Conservation (phyloP, 257 asterid species). For the Craterostigma plantagineum region DNA sequence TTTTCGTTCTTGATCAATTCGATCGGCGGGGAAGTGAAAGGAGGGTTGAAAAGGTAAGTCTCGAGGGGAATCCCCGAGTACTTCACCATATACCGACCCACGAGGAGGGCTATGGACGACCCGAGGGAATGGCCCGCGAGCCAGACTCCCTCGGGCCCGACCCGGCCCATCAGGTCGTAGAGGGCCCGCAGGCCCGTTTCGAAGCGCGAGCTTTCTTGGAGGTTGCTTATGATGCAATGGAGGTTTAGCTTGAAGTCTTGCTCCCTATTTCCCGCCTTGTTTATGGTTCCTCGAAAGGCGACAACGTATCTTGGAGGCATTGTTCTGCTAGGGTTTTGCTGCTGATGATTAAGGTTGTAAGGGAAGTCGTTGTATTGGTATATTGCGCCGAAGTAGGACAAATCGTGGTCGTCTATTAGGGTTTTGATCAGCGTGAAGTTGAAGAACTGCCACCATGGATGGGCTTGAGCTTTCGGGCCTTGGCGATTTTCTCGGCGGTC, state of each 20-base stretch:
- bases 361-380: slow-evolving; percentile 18
- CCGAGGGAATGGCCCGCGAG: slow-evolving; percentile 68
- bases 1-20: slow-evolving; percentile 27
- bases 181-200: slow-evolving; percentile 19
- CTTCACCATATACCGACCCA: slow-evolving; percentile 36
- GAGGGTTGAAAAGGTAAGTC: slow-evolving; percentile 61
- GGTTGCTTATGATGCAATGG: slow-evolving; percentile 23
- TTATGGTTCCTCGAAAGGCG: slow-evolving; percentile 55
- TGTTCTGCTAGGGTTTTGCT: slow-evolving; percentile 1
- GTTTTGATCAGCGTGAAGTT: slow-evolving; percentile 25
- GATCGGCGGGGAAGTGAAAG: slow-evolving; percentile 48
- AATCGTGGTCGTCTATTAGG: slow-evolving; percentile 32
- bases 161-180: slow-evolving; percentile 4
- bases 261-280: slow-evolving; percentile 18
- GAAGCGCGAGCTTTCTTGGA: slow-evolving; percentile 31
- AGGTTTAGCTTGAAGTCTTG: slow-evolving; percentile 49
- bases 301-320: slow-evolving; percentile 36
- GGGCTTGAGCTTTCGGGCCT: slow-evolving; percentile 37
- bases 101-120: slow-evolving; percentile 40
- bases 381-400: slow-evolving; percentile 40
- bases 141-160: slow-evolving; percentile 29
- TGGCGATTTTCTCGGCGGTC: slow-evolving; percentile 41
- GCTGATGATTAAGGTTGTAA: slow-evolving; percentile 4
- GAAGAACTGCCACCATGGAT: slow-evolving; percentile 69
- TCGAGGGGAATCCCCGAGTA: slow-evolving; percentile 21